These are phyloP conservation scores for Mentha longifolia DNA, from an alignment of 257 asterid genomes.

Conservation along the genomic window DNA sequence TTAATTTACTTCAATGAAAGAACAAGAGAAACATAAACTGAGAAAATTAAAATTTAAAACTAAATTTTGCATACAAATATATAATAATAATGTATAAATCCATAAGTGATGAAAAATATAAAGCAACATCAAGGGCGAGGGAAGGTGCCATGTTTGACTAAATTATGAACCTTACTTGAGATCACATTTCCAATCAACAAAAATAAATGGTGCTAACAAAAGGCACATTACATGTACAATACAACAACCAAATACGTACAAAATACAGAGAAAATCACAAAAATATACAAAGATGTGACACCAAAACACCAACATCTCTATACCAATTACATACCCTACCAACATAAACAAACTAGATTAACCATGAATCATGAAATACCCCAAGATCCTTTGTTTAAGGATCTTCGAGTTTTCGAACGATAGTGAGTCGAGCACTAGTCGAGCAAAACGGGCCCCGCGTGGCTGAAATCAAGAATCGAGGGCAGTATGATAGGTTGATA, in stretches of 20 bases:
- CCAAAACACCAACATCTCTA: constrained; percentile 20
- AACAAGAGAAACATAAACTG: no score
- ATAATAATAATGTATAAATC: no score
- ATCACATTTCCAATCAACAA: constrained; percentile 34
- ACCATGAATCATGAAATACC: constrained; percentile 24
- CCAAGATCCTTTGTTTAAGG: constrained; percentile 27
- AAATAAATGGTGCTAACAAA: constrained; percentile 29
- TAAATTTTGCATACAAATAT: no score
- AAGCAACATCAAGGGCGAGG: no score
- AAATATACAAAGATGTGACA: constrained; percentile 47
- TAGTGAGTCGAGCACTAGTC: not conserved
- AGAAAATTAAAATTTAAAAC: no score
- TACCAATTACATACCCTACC: constrained; percentile 32
- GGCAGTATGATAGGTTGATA: not conserved
- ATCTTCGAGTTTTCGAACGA: constrained; percentile 28
- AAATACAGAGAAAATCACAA: constrained; percentile 15
- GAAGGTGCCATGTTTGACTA: not conserved
- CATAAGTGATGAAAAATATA: no score
- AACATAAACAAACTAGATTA: constrained; percentile 16
- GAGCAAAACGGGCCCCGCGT: not conserved
- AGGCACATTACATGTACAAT: constrained; percentile 22
- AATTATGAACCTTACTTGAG: constrained; percentile 1
- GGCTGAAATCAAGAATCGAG: not conserved
- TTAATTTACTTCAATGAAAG: no score
- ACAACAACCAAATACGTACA: constrained; percentile 17